These are phyloP conservation scores for Ophiorrhiza pumila DNA, from an alignment of 257 asterid species.

Conservation along the genomic window DNA sequence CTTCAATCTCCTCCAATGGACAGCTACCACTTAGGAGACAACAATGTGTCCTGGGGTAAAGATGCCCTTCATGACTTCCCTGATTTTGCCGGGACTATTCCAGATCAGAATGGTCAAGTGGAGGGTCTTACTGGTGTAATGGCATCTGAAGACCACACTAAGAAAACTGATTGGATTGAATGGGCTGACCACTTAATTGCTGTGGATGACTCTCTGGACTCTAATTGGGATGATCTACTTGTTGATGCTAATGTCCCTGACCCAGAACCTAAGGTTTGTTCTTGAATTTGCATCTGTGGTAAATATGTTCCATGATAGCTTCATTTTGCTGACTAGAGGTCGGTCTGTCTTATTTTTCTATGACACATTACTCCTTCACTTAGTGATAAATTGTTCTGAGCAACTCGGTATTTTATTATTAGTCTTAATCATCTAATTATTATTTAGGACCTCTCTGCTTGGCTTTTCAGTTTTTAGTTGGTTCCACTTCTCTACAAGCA, in stretches of 20 bases:
- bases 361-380: neutral
- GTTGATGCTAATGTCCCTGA: conserved; percentile 62
- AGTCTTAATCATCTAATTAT: neutral
- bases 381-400: neutral
- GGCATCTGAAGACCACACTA: conserved; percentile 36
- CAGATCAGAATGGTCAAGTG: conserved; percentile 36
- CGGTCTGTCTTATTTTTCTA: neutral
- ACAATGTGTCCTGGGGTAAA: conserved; percentile 35
- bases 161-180: conserved; percentile 59
- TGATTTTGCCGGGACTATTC: conserved; percentile 31
- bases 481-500: neutral
- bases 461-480: neutral
- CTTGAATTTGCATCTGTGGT: neutral
- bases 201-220: conserved; percentile 50
- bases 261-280: conserved; percentile 59
- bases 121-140: conserved; percentile 34
- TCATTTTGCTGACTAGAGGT: neutral
- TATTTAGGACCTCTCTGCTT: neutral
- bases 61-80: conserved; percentile 38
- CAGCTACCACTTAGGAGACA: conserved; percentile 25
- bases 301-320: neutral
- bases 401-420: neutral
- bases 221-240: conserved; percentile 60
- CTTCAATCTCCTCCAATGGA: conserved; percentile 30
- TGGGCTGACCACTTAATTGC: conserved; percentile 68